Evolutionary conservation across 306 rosid genomes (phyloP), one percentile per base, ranked within the genome.

Genomic region (Dalbergia oliveri): DNA sequence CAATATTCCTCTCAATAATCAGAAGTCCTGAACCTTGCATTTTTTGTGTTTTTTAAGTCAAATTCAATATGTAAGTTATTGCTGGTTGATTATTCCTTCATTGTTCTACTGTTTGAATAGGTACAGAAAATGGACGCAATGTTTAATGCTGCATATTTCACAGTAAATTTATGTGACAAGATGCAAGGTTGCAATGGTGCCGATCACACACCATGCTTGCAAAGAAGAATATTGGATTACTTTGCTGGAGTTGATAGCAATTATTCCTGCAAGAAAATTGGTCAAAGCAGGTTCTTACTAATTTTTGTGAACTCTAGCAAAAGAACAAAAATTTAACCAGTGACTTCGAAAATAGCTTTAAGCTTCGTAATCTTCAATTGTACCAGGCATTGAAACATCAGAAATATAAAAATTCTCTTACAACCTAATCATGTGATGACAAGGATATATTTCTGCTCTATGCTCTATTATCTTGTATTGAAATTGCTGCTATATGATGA

Each of bases 141-240:
- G 93, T 89, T 71, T 81, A 86, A 93, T 82, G 96, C 98, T 6
- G 98, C 89, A 66, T 47, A 84, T 79, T 87, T 83, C 67, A 92
- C 97, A 34, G 75, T 82, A 62, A 87, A 91, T 82, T 62, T 69
- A 23, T 89, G 97, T 76, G 89, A 91, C 45, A 93, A 90, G 86
- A 74, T 16, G 82, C 84, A 87, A 9, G 98, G 89, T 53, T 90
- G 93, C 90, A 84, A 59, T 80, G 89, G 81, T 76, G 68, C 78
- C 54, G 66, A 94, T 86, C 99, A 93, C 82, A 92, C 93, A 9
- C 83, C 88, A 71, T 91, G 97, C 81, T 87, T 94, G 88, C 97
- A 91, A 81, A 91, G 73, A 82, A 93, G 77, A 77, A 91, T 93
- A 79, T 49, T 82, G 79, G 87, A 86, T 68, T 94, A 93, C 90